Percentiles rank a stretch among this genome's conserved stretches.
Conservation (phyloP, 2,329 filamentous ascomycete genomes). For the Pestalotiopsis sp. region DNA sequence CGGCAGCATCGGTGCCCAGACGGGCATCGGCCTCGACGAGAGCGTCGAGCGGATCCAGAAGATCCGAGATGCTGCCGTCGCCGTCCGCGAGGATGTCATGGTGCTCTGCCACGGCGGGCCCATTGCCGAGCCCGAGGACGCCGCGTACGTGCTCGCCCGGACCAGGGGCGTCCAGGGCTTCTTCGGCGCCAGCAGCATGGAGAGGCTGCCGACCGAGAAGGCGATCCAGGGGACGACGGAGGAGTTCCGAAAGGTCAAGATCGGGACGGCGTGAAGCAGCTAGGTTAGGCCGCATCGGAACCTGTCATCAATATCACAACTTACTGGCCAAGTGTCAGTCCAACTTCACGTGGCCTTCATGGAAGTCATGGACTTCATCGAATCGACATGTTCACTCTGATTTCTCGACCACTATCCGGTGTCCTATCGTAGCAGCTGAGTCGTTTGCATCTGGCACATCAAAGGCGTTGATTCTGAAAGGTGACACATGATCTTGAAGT, state of each 20-base stretch:
- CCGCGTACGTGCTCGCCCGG: slow-evolving; percentile 60
- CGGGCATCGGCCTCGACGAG: slow-evolving; percentile 64
- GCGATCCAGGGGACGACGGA: slow-evolving; percentile 53
- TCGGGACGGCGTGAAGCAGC: not conserved
- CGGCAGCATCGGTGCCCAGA: slow-evolving; percentile 65
- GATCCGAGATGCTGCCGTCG: slow-evolving; percentile 61
- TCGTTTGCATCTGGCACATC: not conserved
- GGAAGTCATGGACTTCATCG: no score
- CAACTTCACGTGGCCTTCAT: no score
- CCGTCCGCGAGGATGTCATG: slow-evolving; percentile 60
- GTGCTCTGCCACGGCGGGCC: slow-evolving; percentile 73
- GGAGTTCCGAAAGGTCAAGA: slow-evolving; percentile 47
- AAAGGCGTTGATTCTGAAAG: slow-evolving; percentile 24
- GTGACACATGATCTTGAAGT: not conserved
- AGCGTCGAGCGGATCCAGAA: slow-evolving; percentile 62
- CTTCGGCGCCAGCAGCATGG: slow-evolving; percentile 71
- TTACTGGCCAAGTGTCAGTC: no score
- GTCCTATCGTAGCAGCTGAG: not conserved
- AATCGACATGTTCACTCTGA: no score
- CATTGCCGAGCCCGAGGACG: slow-evolving; percentile 65
- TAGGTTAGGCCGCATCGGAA: no score
- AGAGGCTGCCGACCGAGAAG: slow-evolving; percentile 64
- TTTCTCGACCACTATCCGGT: not conserved
- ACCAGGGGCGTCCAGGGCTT: slow-evolving; percentile 71
- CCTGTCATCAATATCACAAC: no score